Evolutionary conservation across 805 yeast species (phyloP).

Genomic region (Lipomyces oligophaga): DNA sequence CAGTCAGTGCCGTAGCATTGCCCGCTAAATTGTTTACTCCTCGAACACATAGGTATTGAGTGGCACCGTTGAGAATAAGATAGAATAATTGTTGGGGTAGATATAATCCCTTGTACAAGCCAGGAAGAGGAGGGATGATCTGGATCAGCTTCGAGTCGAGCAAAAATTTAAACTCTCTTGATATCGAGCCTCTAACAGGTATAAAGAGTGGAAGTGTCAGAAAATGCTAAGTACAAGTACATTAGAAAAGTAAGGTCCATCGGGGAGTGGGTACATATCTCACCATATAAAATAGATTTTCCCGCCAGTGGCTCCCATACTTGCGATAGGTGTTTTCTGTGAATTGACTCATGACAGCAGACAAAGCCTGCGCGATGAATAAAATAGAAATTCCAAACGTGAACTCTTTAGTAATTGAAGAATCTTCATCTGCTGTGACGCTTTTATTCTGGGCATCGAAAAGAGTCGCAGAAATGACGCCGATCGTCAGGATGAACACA

Average conservation of each 20-base stretch:
- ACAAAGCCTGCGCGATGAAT: conserved; percentile 47
- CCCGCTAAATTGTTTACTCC: conserved; percentile 66
- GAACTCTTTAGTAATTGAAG: conserved; percentile 32
- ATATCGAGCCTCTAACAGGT: conserved; percentile 37
- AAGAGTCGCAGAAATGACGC: conserved; percentile 48
- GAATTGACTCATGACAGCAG: conserved; percentile 56
- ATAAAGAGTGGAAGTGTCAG: conserved; percentile 22
- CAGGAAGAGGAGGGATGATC: conserved; percentile 1
- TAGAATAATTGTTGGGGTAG: conserved; percentile 31
- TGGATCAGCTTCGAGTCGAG: conserved; percentile 25
- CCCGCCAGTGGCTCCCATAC: conserved; percentile 63
- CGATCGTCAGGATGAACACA: conserved; percentile 51
- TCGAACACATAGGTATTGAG: conserved; percentile 59
- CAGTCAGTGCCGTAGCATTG: conserved; percentile 56
- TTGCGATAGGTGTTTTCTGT: conserved; percentile 48
- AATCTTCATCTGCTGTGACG: conserved; percentile 15
- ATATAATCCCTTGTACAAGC: neutral
- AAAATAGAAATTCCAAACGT: conserved; percentile 44
- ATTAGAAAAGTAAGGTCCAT: neutral
- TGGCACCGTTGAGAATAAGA: conserved; percentile 45
- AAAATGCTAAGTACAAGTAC: conserved; percentile 26
- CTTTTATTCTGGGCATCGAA: conserved; percentile 22
- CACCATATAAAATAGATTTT: conserved; percentile 52
- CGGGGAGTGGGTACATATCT: conserved; percentile 43
- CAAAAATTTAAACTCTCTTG: conserved; percentile 35